These are phyloP conservation scores for Phytophthora cactorum DNA, from an alignment of 352 stramenopile species.

Conservation along the genomic window DNA sequence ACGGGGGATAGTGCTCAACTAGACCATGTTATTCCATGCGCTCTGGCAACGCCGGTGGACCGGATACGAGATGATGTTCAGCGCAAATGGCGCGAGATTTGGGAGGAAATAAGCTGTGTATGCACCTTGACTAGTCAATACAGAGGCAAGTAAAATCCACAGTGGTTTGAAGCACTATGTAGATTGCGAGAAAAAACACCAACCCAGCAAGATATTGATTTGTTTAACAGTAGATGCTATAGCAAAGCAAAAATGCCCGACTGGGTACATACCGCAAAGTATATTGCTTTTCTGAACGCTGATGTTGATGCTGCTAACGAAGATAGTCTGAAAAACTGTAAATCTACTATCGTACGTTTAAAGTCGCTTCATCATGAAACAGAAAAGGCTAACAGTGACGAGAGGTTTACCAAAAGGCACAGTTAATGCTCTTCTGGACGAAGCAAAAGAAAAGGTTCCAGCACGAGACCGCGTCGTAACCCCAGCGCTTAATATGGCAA, in stretches of 20 bases:
- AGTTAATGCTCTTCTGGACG: background rate
- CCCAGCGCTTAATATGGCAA: background rate
- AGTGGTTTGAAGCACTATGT: conserved; percentile 4
- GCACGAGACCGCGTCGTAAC: background rate
- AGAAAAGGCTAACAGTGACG: background rate
- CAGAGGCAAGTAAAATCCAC: background rate
- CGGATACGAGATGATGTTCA: conserved; percentile 3
- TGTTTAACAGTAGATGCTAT: conserved; percentile 2
- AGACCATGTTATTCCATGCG: conserved; percentile 2
- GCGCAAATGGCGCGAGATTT: background rate
- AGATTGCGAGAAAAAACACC: background rate
- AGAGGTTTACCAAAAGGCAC: background rate
- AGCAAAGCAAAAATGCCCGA: background rate
- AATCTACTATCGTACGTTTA: background rate
- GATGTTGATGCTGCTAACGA: conserved; percentile 8
- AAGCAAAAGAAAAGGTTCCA: background rate
- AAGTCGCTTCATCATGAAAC: background rate
- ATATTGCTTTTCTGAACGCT: conserved; percentile 6
- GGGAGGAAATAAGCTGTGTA: background rate
- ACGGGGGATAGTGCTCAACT: conserved; percentile 2
- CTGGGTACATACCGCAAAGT: background rate
- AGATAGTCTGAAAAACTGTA: background rate
- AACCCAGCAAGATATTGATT: conserved; percentile 1
- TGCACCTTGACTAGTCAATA: conserved; percentile 1
- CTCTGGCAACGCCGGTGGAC: background rate